phyloP scores from a whole-genome alignment of 2,329 filamentous ascomycete species.

The Alternaria arbusti region DNA sequence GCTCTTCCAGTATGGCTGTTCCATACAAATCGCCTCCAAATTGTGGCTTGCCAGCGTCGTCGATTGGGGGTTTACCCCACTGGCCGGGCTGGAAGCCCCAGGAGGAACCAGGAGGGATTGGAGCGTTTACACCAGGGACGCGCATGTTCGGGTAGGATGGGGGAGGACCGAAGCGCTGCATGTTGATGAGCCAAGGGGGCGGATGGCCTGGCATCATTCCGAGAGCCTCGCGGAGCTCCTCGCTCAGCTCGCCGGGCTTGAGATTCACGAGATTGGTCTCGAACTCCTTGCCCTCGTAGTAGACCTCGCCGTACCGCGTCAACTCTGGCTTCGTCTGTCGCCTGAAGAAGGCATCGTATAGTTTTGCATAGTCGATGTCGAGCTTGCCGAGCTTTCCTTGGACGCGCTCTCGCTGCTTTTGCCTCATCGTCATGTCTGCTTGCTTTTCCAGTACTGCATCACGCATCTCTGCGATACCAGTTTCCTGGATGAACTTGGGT shows the following conservation, averaged over 20 bases:
- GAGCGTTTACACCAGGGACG: constrained; percentile 91
- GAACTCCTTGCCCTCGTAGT: constrained; percentile 98
- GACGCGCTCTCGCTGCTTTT: constrained; percentile 93
- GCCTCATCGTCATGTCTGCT: constrained; percentile 87
- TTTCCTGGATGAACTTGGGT: constrained; percentile 96
- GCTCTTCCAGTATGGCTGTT: constrained; percentile 68
- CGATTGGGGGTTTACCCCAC: constrained; percentile 93
- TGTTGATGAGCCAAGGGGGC: constrained; percentile 96
- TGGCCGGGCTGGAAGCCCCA: constrained; percentile 97
- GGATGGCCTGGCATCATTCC: constrained; percentile 93
- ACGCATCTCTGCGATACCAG: constrained; percentile 96
- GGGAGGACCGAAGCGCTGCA: constrained; percentile 90
- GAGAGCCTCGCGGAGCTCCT: constrained; percentile 88
- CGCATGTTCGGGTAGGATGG: constrained; percentile 95
- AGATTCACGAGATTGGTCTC: constrained; percentile 94
- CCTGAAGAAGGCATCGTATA: constrained; percentile 98
- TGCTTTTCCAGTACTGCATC: constrained; percentile 96
- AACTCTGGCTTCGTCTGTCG: constrained; percentile 96
- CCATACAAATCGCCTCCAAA: constrained; percentile 97
- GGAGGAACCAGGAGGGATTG: constrained; percentile 82
- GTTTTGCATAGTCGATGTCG: constrained; percentile 97
- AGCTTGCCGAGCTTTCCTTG: constrained; percentile 95
- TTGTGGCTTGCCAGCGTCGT: constrained; percentile 88
- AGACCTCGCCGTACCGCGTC: constrained; percentile 97
- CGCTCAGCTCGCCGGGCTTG: constrained; percentile 86